Conservation (phyloP, 441 rosid genomes). For the Aquilaria agallochum region DNA sequence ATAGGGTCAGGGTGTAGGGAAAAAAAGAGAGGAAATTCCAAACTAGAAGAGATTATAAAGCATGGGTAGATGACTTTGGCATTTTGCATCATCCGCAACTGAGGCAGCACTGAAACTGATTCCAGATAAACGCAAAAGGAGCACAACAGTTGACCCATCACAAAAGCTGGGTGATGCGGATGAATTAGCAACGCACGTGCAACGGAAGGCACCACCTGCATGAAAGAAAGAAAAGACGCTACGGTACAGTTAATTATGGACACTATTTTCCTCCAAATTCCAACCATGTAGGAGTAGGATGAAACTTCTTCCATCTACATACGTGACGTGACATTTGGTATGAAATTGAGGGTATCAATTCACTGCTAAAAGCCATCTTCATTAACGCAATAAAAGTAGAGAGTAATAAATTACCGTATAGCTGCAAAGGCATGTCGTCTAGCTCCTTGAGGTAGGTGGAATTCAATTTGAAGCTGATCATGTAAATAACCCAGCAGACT, state of each 20-base stretch:
- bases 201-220: slow-evolving; percentile 56
- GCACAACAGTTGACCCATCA: slow-evolving; percentile 36
- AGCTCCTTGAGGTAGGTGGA: slow-evolving; percentile 54
- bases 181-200: slow-evolving; percentile 48
- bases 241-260: too few relatives aligned
- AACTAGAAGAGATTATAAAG: too few relatives aligned
- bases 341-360: too few relatives aligned
- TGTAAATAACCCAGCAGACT: slow-evolving; percentile 68
- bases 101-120: slow-evolving; percentile 80
- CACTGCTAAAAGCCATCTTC: too few relatives aligned
- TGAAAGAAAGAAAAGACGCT: not conserved
- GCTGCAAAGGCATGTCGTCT: slow-evolving; percentile 46
- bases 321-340: too few relatives aligned
- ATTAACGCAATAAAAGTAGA: not conserved
- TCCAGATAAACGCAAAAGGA: slow-evolving; percentile 65
- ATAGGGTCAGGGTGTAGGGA: too few relatives aligned
- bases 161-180: slow-evolving; percentile 21
- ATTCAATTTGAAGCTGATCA: slow-evolving; percentile 68
- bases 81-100: slow-evolving; percentile 82
- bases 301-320: too few relatives aligned
- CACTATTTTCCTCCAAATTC: too few relatives aligned
- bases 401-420: slow-evolving; percentile 36
- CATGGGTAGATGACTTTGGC: slow-evolving; percentile 43
- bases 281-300: too few relatives aligned
- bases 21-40: too few relatives aligned